Percentiles rank a stretch among this genome's conserved stretches.
Evolutionary conservation across 345 rosid species (phyloP).

Genomic region (Salix purpurea): DNA sequence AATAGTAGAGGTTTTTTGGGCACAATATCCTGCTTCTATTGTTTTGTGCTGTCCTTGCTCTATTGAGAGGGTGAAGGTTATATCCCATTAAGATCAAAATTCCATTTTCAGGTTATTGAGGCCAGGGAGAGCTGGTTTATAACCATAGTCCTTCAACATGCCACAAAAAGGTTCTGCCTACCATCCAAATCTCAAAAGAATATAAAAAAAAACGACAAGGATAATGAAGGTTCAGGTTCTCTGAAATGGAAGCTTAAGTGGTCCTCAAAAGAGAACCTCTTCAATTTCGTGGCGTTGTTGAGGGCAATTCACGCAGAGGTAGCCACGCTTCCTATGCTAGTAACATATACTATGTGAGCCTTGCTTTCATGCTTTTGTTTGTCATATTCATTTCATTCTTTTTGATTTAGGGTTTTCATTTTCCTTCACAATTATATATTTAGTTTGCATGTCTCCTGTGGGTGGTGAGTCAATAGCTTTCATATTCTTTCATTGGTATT

Average conservation of each 20-base stretch:
- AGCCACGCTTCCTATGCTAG: slow-evolving; percentile 36
- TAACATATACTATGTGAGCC: slow-evolving; percentile 36
- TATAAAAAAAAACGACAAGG: slow-evolving; percentile 4
- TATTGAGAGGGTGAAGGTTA: not conserved
- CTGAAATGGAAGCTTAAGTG: slow-evolving; percentile 67
- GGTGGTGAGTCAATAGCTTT: slow-evolving; percentile 15
- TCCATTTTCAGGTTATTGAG: slow-evolving; percentile 50
- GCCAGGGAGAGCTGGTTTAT: slow-evolving; percentile 32
- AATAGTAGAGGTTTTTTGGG: not conserved
- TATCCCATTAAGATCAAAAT: not conserved
- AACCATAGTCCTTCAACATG: slow-evolving; percentile 38
- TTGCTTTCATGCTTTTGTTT: not conserved
- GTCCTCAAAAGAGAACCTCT: slow-evolving; percentile 45
- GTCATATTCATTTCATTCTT: slow-evolving; percentile 47
- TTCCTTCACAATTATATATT: not conserved
- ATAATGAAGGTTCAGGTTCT: slow-evolving; percentile 13
- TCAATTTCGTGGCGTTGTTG: slow-evolving; percentile 59
- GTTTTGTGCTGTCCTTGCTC: not conserved
- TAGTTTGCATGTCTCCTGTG: slow-evolving; percentile 12
- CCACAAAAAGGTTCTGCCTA: slow-evolving; percentile 29
- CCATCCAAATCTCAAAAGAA: slow-evolving; percentile 18
- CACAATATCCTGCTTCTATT: not conserved
- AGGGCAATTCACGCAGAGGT: slow-evolving; percentile 62
- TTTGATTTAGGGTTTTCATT: slow-evolving; percentile 13
- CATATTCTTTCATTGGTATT: slow-evolving; percentile 34